Evolutionary conservation across 495 filamentous ascomycete species (phyloP).

Genomic region (Penicillium cataractarum): DNA sequence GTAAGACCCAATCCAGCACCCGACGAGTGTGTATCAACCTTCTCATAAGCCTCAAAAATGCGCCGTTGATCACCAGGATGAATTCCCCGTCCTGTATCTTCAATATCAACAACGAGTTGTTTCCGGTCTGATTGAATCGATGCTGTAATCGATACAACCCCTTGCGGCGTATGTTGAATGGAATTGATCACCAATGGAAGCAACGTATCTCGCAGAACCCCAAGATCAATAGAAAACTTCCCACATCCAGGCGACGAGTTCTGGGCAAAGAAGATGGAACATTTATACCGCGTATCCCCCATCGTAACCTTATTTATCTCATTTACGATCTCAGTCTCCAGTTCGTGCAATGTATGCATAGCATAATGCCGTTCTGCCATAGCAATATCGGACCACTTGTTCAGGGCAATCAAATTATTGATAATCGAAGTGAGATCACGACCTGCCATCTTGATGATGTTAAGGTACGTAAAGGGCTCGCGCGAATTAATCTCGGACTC

Average conservation of each 20-base stretch:
- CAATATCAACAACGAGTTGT: constrained; percentile 16
- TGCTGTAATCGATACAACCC: constrained; percentile 9
- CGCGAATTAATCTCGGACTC: background rate
- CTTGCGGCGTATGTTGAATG: constrained; percentile 13
- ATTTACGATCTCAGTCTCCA: constrained; percentile 13
- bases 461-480: constrained; percentile 16
- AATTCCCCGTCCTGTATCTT: constrained; percentile 21
- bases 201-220: constrained; percentile 18
- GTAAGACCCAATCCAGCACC: constrained; percentile 26
- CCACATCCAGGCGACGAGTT: background rate
- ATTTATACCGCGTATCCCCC: constrained; percentile 17
- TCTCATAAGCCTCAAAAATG: constrained; percentile 25
- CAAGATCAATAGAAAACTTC: constrained; percentile 13
- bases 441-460: constrained; percentile 21
- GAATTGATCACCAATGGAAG: constrained; percentile 21
- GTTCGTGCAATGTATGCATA: constrained; percentile 17
- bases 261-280: constrained; percentile 16
- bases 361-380: constrained; percentile 14
- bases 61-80: constrained; percentile 15
- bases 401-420: constrained; percentile 21
- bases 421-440: constrained; percentile 19
- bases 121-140: constrained; percentile 6
- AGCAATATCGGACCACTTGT: constrained; percentile 25
- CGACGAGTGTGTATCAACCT: constrained; percentile 14
- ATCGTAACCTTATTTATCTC: constrained; percentile 3